Conservation (phyloP, 441 rosid species). For the Theobroma grandiflorum region DNA sequence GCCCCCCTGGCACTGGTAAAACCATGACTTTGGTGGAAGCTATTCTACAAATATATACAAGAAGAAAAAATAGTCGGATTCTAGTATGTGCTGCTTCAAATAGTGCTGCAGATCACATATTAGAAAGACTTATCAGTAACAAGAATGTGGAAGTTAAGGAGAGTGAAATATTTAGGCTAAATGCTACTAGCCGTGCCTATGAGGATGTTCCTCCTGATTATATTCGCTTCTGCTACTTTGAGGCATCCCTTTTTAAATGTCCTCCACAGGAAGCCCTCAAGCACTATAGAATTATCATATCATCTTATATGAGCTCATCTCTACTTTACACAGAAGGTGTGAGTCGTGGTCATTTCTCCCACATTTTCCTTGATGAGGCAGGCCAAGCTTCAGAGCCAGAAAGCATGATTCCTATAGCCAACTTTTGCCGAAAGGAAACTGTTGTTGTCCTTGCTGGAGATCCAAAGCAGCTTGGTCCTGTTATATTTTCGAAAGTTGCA, state of each 20-base stretch:
- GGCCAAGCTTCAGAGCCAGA: constrained; percentile 91
- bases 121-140: constrained; percentile 50
- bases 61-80: constrained; percentile 39
- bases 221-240: constrained; percentile 53
- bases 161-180: constrained; percentile 62
- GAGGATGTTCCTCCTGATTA: constrained; percentile 52
- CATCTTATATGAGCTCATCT: constrained; percentile 66
- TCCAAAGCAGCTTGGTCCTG: constrained; percentile 80
- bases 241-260: constrained; percentile 51
- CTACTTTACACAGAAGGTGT: constrained; percentile 56
- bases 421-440: constrained; percentile 50
- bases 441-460: constrained; percentile 79
- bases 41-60: constrained; percentile 51
- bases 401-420: constrained; percentile 64
- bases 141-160: constrained; percentile 44
- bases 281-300: constrained; percentile 56
- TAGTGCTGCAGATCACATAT: constrained; percentile 69
- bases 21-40: constrained; percentile 69
- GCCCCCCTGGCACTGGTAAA: constrained; percentile 81
- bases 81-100: constrained; percentile 75
- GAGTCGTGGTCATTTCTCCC: constrained; percentile 60
- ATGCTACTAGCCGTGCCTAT: constrained; percentile 64
- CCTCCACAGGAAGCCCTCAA: constrained; percentile 53
- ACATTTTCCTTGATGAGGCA: constrained; percentile 76
- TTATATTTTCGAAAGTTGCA: constrained; percentile 59